phyloP scores from a whole-genome alignment of 805 yeast genomes.

The Saccharomyces mikatae region DNA sequence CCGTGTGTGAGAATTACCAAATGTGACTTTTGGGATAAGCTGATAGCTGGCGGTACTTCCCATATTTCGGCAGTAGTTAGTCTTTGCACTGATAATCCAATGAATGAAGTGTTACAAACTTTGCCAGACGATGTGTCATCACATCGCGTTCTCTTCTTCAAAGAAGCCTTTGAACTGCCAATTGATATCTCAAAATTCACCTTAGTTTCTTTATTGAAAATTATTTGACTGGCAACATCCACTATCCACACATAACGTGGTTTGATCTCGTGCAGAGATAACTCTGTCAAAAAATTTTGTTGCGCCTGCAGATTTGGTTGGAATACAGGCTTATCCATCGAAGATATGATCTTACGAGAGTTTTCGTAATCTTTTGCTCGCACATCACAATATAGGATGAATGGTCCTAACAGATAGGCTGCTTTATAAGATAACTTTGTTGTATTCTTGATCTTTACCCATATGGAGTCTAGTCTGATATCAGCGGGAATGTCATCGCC shows the following conservation, averaged over 20 bases:
- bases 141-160: constrained; percentile 8
- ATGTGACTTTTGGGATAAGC: constrained; percentile 41
- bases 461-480: constrained; percentile 31
- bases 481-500: constrained; percentile 24
- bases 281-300: constrained; percentile 49
- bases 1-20: constrained; percentile 75
- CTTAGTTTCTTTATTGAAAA: constrained; percentile 55
- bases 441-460: constrained; percentile 52
- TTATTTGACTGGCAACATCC: constrained; percentile 62
- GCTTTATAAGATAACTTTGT: constrained; percentile 48
- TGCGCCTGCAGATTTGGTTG: constrained; percentile 69
- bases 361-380: constrained; percentile 47
- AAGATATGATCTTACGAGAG: constrained; percentile 43
- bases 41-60: constrained; percentile 45
- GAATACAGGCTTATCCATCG: constrained; percentile 70
- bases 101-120: constrained; percentile 27
- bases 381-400: constrained; percentile 61
- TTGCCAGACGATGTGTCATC: constrained; percentile 9
- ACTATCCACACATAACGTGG: constrained; percentile 56
- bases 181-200: constrained; percentile 55
- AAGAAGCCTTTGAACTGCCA: constrained; percentile 33
- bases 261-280: constrained; percentile 57
- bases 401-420: constrained; percentile 71
- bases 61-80: constrained; percentile 62
- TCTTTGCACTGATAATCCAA: constrained; percentile 39